Base-by-base conservation (phyloP, 2,329 filamentous ascomycete species). In the Cryphonectria radicalis region DNA sequence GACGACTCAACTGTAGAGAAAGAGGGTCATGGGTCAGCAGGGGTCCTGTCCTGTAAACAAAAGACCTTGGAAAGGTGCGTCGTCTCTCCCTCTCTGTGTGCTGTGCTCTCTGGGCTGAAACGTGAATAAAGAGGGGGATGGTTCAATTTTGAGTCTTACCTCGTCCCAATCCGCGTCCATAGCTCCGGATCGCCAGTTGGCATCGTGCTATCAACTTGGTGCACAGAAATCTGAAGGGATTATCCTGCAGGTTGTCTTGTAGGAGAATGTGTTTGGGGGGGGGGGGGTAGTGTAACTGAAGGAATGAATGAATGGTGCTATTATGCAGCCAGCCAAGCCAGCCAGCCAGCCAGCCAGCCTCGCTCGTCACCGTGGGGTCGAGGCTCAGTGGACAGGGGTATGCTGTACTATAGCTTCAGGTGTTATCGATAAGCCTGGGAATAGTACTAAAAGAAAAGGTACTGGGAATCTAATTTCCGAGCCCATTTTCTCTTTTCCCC, bases 81-180 rank as follows among this genome's bases (percentile, higher is more conserved):
- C 37, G 22, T 5, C 22, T 35, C 35, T n/a, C 40, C 10, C 40
- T 6, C 22, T 62, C 37, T 5, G 50, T 5, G 50, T 37, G 37
- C 37, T 46, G 25, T 25, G 66, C 55, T 55, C 37, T 60, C 37
- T 25, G 37, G 55, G 32, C 7, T 37, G 66, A n/a, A 55, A 3
- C 13, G 22, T 50, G 35, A 17, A 28, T n/a, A n/a, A 50, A 60
- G 74, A 67, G 43, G 42, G 40, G 2, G 32, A 32, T 28, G 68
- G 7, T 50, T 50, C 19, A 50, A 22, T 17, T 50, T 50, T 19
- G 11, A 73, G 37, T 82, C 86, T 78, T 81, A 88, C 89, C 86
- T 91, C 88, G 82, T 90, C 88, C 89, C 89, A 91, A 81, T 91
- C 89, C 81, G 85, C 87, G 81, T 91, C 89, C 89, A 91, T 91